Conservation (phyloP, 495 filamentous ascomycete genomes). For the Penicillium maclennaniae region DNA sequence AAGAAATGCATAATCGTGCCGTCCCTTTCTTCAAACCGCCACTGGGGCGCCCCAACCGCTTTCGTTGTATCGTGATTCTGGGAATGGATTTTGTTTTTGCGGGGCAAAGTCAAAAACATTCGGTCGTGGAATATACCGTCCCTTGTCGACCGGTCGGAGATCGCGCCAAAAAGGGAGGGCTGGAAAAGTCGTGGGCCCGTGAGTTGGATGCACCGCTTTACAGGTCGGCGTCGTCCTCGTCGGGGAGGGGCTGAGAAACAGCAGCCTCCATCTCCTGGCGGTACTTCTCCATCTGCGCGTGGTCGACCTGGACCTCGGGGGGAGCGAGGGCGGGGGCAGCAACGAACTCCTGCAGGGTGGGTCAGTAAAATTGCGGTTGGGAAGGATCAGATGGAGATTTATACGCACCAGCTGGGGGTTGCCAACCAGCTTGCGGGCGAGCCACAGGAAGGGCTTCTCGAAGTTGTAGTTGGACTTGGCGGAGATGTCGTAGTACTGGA, state of each 20-base stretch:
- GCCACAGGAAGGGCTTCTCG: conserved; percentile 99
- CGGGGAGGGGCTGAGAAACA: conserved; percentile 79
- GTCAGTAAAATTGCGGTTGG: conserved; percentile 12
- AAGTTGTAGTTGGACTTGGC: conserved; percentile 99
- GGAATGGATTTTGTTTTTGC: conserved; percentile 20
- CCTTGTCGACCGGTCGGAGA: conserved; percentile 6
- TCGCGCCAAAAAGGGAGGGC: conserved; percentile 1
- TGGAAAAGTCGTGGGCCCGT: conserved; percentile 14
- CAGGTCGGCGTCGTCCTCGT: conserved; percentile 86
- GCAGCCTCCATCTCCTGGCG: conserved; percentile 84
- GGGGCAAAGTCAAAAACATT: conserved; percentile 16
- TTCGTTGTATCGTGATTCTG: conserved; percentile 45
- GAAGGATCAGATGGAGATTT: not conserved
- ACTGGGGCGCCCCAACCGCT: conserved; percentile 36
- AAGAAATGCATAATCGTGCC: conserved; percentile 41
- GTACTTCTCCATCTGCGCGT: conserved; percentile 75
- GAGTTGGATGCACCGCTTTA: conserved; percentile 34
- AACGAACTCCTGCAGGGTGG: conserved; percentile 76
- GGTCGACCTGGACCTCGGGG: conserved; percentile 84
- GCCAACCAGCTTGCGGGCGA: conserved; percentile 96
- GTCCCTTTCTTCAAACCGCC: conserved; percentile 36
- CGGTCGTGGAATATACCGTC: conserved; percentile 16
- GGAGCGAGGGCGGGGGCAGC: conserved; percentile 92
- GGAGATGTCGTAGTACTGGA: conserved; percentile 99
- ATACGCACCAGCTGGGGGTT: conserved; percentile 78